Base-by-base conservation (phyloP, 2,329 filamentous ascomycete species). In the Aureobasidium sp. region DNA sequence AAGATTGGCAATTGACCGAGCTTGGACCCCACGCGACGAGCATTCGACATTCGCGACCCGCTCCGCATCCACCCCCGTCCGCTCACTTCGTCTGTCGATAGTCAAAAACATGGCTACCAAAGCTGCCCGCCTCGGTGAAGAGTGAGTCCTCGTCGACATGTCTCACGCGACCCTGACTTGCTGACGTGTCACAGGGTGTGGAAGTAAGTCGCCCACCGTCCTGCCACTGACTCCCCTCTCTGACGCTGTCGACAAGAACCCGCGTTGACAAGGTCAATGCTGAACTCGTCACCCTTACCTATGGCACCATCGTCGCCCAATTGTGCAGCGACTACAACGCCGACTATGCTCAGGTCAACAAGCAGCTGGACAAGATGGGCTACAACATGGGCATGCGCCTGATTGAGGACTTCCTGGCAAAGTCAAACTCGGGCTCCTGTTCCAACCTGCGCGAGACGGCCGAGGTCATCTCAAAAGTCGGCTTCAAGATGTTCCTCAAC, bases 401-500 rank as follows among this genome's bases (percentile, higher is more conserved):
- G 67, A 97, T 99, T 68, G 94, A 99, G 70, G 94, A 99, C 77
- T 99, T 97, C 71, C 85, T 99, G 20, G 94, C 94, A 70, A 97
- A 97, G 76, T 94, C 91, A 5, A 93, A 91, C 69, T 91, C 89
- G 2, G 90, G 91, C 68, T 84, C 91, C 66, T 99, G 94, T 76
- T 82, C 85, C 68, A 97, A 94, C 78, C 97, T 99, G 72, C 84
- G 90, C 63, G 94, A 99, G 75, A 97, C 94, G 7, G 93, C 94
- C 44, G 94, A 99, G 75, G 93, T 95, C 85, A 94, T 99, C 70
- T 86, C 93, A 45, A 94, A 97, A 90, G 89, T 99, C 67, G 94
- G 94, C 62, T 99, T 99, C 80, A 97, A 99, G 78, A 96, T 99
- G 67, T 99, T 99, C 75, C 84, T 99, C 64, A 99, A 99, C 72